phyloP scores from a whole-genome alignment of 257 asterid genomes.

The Lantana camara region DNA sequence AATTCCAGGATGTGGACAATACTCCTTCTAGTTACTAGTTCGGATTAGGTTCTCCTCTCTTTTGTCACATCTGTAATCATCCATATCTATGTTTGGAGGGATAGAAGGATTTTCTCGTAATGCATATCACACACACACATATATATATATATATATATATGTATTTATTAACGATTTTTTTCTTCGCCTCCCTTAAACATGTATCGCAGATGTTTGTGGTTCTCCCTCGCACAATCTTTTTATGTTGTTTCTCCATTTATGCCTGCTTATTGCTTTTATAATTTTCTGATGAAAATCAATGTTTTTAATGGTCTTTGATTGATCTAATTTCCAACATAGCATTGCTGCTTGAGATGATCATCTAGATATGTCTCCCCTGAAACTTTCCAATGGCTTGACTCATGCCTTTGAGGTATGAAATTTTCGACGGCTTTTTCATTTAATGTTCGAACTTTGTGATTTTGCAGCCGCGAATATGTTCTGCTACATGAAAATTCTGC shows the following conservation, averaged over 20 bases:
- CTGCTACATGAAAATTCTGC: conserved; percentile 88
- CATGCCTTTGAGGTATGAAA: background rate
- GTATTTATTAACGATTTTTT: too few species aligned
- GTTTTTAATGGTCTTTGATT: background rate
- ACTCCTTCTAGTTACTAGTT: too few species aligned
- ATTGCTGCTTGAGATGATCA: background rate
- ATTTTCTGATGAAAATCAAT: background rate
- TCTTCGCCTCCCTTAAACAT: too few species aligned
- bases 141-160: too few species aligned
- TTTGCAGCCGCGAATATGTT: conserved; percentile 94
- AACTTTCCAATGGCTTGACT: background rate
- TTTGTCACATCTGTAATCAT: too few species aligned
- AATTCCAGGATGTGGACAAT: too few species aligned
- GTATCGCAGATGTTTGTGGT: background rate
- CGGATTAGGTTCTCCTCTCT: too few species aligned
- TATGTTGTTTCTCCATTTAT: too few species aligned
- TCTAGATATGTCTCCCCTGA: background rate
- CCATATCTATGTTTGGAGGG: too few species aligned
- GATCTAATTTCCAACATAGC: background rate
- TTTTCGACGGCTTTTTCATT: background rate
- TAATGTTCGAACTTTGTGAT: conserved; percentile 4
- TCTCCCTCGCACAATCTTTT: too few species aligned
- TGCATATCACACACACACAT: too few species aligned
- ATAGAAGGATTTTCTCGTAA: too few species aligned
- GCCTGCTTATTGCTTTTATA: background rate